phyloP scores from a whole-genome alignment of 1,139 yeast genomes.

The Magnusiomyces suaveolens region DNA sequence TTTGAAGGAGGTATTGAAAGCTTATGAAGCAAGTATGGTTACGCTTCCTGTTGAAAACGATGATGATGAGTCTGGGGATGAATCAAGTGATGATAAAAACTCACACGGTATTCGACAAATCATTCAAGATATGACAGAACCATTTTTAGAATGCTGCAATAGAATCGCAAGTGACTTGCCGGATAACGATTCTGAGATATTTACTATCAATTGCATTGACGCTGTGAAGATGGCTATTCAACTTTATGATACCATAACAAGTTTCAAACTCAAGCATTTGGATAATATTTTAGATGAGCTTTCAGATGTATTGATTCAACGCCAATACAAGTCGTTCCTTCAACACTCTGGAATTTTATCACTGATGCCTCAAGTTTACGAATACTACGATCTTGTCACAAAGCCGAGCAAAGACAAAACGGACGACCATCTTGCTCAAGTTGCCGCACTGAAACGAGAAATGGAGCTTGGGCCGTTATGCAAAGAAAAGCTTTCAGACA shows the following conservation, averaged over 20 bases:
- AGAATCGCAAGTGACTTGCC: conserved; percentile 25
- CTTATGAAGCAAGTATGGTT: conserved; percentile 30
- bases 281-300: conserved; percentile 25
- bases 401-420: conserved; percentile 5
- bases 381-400: background rate
- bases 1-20: conserved; percentile 28
- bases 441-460: conserved; percentile 4
- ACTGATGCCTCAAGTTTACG: conserved; percentile 2
- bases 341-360: conserved; percentile 23
- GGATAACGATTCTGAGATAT: conserved; percentile 25
- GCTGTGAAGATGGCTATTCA: conserved; percentile 26
- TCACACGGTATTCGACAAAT: conserved; percentile 19
- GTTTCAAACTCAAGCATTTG: conserved; percentile 28
- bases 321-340: conserved; percentile 24
- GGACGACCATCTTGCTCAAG: background rate
- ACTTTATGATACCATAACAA: conserved; percentile 26
- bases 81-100: background rate
- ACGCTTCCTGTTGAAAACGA: conserved; percentile 17
- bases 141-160: conserved; percentile 30
- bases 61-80: conserved; percentile 19
- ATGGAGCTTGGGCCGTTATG: conserved; percentile 11
- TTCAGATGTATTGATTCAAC: conserved; percentile 25
- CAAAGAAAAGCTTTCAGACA: conserved; percentile 29
- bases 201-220: conserved; percentile 33
- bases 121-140: conserved; percentile 30